Evolutionary conservation across 495 filamentous ascomycete genomes (phyloP).

Genomic region (Xylaria cubensis): DNA sequence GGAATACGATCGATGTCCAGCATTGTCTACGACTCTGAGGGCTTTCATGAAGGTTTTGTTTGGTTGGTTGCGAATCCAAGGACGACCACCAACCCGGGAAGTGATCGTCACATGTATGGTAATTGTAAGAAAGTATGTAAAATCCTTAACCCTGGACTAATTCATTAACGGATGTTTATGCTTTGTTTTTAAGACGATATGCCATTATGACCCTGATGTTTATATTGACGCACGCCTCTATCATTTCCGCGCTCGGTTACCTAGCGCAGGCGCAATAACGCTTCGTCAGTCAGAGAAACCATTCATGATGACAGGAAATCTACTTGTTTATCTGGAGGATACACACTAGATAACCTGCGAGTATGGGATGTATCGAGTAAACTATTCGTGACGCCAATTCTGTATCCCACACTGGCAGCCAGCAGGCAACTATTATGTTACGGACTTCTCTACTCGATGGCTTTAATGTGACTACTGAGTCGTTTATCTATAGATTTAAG

Average conservation of each 20-base stretch:
- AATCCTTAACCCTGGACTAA: too few relatives aligned
- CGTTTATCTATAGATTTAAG: too few relatives aligned
- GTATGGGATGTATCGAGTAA: too few relatives aligned
- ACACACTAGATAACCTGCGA: too few relatives aligned
- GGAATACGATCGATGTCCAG: background rate
- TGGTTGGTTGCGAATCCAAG: background rate
- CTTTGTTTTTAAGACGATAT: background rate
- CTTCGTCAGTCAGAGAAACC: background rate
- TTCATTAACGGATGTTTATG: too few relatives aligned
- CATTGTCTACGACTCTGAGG: too few relatives aligned
- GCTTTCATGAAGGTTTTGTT: background rate
- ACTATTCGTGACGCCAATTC: too few relatives aligned
- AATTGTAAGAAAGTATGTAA: background rate
- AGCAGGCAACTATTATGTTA: too few relatives aligned
- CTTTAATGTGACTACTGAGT: too few relatives aligned
- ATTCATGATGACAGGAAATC: background rate
- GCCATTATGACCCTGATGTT: background rate
- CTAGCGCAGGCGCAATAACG: background rate
- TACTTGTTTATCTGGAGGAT: too few relatives aligned
- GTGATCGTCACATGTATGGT: background rate
- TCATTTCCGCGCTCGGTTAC: background rate
- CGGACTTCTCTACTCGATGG: too few relatives aligned
- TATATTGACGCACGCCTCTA: background rate
- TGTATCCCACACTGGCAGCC: too few relatives aligned
- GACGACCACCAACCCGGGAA: background rate